Evolutionary conservation across 148 eudicot species (phyloP).

Genomic region (Simmondsia chinensis): DNA sequence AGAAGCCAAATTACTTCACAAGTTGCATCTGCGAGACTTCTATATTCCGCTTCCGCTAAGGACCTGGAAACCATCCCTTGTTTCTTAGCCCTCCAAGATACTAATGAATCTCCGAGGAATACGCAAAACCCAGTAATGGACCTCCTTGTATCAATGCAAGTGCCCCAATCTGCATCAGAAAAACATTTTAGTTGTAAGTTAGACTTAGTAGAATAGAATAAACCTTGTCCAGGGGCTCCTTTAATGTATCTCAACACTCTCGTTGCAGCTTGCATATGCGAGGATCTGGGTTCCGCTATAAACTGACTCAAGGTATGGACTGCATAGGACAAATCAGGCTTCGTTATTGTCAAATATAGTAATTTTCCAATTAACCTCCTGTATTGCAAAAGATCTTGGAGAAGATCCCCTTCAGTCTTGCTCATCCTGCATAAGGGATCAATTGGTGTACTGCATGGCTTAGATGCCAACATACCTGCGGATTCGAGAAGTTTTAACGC

Average conservation of each 20-base stretch:
- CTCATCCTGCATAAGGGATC: background rate
- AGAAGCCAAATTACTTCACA: too few relatives aligned
- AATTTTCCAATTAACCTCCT: conserved; percentile 1
- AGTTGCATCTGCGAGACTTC: background rate
- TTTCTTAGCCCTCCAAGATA: conserved; percentile 15
- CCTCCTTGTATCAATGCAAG: background rate
- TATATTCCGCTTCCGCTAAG: conserved; percentile 8
- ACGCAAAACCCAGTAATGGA: conserved; percentile 1
- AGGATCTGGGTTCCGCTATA: background rate
- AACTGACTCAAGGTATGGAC: conserved; percentile 1
- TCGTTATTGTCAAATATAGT: background rate
- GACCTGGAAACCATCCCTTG: background rate
- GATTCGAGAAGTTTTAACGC: background rate
- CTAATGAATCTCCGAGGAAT: background rate
- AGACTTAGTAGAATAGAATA: background rate
- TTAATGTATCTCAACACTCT: conserved; percentile 1
- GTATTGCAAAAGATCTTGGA: background rate
- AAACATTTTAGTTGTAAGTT: background rate
- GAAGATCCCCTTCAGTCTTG: background rate
- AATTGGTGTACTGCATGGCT: background rate
- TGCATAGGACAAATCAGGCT: background rate
- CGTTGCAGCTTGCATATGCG: background rate
- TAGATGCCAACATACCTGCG: background rate
- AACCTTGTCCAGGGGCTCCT: background rate
- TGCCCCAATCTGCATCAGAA: conserved; percentile 6